Evolutionary conservation across 768 basidiomycete species (phyloP), one percentile per base, ranked within the genome.

Genomic region (Lanmaoa pseudosensibilis): DNA sequence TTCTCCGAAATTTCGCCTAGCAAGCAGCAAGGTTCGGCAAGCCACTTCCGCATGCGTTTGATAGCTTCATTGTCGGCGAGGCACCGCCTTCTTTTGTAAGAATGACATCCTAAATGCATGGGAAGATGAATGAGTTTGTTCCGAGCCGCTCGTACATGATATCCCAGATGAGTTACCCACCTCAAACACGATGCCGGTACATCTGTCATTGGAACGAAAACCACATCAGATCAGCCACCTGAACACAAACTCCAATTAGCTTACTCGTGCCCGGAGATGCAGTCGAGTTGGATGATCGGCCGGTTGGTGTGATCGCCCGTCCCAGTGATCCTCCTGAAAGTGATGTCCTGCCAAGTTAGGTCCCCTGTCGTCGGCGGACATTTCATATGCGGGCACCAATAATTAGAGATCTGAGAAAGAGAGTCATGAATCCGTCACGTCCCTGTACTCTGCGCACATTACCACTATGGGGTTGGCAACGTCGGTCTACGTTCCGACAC

Each of bases 401-500:
- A 54, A 46, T 30, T 16, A 38, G 40, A 25, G 25, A 56, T 32
- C 52, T 55, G 36, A 21, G 23, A 30, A 41, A 3, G 25, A 3
- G 25, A 3, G 25, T 55, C 36, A 46, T 2, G 18, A 53, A 38
- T 16, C n/a, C 7, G 21, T 32, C 18, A 13, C 15, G n/a, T 21
- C 4, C 13, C 19, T 30, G 32, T n/a, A 3, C 9, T 25, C 30
- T 34, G 34, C 5, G 23, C 13, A 46, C 12, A 15, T 46, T 59
- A 65, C 64, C 60, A 21, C 2, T 43, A 63, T 59, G 18, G 59
- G 59, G 11, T 54, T 1, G 4, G 33, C 34, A 36, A 58, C 45
- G 8, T 50, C 23, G 10, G 45, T 38, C 63, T 61, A 4, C 13
- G 21, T 41, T 30, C 18, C 30, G 4, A 25, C 23, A 16, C 4